phyloP scores from a whole-genome alignment of 331 rosid genomes.

The Saraca asoca region DNA sequence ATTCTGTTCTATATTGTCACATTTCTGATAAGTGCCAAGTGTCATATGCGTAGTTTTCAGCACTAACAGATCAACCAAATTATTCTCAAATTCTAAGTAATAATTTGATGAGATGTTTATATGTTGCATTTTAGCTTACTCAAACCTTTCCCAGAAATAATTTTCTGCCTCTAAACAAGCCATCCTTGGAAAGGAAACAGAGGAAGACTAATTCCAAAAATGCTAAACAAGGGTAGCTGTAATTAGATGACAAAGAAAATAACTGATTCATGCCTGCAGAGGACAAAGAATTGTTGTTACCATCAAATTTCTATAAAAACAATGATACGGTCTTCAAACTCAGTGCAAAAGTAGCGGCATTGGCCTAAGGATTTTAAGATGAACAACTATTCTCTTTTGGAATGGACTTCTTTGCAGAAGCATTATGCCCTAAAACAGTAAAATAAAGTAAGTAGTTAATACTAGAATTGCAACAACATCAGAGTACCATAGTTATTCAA shows the following conservation, averaged over 20 bases:
- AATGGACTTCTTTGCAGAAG: neutral
- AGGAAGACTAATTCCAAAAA: neutral
- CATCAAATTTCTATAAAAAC: neutral
- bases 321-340: neutral
- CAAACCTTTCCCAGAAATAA: neutral
- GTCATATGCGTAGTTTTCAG: neutral
- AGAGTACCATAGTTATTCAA: neutral
- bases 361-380: constrained; percentile 1
- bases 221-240: constrained; percentile 5
- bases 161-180: neutral
- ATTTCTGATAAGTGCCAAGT: neutral
- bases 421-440: neutral
- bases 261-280: neutral
- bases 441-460: neutral
- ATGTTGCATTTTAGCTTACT: neutral
- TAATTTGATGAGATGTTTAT: neutral
- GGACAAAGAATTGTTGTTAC: neutral
- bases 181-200: constrained; percentile 5
- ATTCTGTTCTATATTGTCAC: neutral
- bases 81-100: neutral
- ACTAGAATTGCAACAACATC: neutral
- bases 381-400: neutral
- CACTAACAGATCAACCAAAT: neutral
- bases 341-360: neutral
- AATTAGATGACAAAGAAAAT: neutral